Evolutionary conservation across 2,329 filamentous ascomycete species (phyloP).

Genomic region (Salinomyces thailandicus): DNA sequence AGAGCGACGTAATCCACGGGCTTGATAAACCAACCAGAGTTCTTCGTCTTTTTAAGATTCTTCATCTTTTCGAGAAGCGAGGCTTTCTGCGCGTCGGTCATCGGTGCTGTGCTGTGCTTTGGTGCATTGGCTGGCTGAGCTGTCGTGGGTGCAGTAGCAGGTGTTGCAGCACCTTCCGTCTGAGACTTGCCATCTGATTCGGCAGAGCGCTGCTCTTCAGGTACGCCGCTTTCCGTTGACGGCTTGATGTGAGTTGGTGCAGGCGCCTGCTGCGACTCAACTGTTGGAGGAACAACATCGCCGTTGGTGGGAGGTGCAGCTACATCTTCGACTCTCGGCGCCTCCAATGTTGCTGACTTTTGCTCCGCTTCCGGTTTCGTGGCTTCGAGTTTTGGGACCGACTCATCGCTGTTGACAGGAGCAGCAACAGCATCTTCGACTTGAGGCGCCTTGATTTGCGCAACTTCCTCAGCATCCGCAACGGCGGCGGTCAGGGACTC

Average conservation of each 20-base stretch:
- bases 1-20: slow-evolving; percentile 71
- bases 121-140: slow-evolving; percentile 11
- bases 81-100: slow-evolving; percentile 51
- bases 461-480: neutral
- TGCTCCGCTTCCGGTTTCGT: neutral
- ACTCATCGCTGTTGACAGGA: neutral
- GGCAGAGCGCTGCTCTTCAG: neutral
- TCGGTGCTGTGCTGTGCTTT: slow-evolving; percentile 31
- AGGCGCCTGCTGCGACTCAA: neutral
- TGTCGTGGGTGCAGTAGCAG: too few relatives aligned
- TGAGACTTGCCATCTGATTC: slow-evolving; percentile 7
- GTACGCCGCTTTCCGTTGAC: neutral
- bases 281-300: too few relatives aligned
- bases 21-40: slow-evolving; percentile 62
- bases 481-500: neutral
- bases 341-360: too few relatives aligned
- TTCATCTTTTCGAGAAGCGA: slow-evolving; percentile 57
- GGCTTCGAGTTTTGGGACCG: neutral
- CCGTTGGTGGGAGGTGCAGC: neutral
- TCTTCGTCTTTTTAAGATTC: slow-evolving; percentile 76
- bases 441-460: too few relatives aligned
- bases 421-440: too few relatives aligned
- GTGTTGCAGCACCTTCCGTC: slow-evolving; percentile 12
- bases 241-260: neutral
- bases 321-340: too few relatives aligned